Evolutionary conservation across 2,329 filamentous ascomycete species (phyloP).

Genomic region (Hypoxylon sp.): DNA sequence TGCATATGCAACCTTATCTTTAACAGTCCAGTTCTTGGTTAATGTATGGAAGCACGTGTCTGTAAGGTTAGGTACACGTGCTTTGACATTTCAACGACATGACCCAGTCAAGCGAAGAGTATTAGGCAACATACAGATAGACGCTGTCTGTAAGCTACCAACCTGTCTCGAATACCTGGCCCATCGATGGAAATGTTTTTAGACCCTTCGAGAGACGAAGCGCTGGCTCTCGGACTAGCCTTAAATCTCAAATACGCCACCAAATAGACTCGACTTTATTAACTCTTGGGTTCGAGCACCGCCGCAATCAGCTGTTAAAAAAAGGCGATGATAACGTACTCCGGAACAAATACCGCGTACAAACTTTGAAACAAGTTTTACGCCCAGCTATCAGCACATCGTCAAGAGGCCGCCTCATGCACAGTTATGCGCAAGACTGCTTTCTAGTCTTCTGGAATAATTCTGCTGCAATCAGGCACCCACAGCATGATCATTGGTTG

Average conservation of each 20-base stretch:
- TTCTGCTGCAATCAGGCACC: slow-evolving; percentile 27
- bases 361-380: neutral
- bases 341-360: too few species aligned
- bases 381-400: neutral
- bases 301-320: too few species aligned
- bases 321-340: too few species aligned
- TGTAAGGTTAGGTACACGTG: neutral
- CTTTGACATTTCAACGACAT: neutral
- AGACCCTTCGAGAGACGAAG: neutral
- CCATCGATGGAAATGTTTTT: neutral
- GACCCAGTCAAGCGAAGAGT: neutral
- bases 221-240: neutral
- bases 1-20: too few species aligned
- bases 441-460: slow-evolving; percentile 24
- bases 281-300: neutral
- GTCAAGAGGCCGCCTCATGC: neutral
- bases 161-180: neutral
- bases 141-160: neutral
- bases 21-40: neutral
- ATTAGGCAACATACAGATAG: neutral
- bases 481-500: slow-evolving; percentile 6
- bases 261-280: neutral
- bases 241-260: too few species aligned
- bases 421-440: neutral
- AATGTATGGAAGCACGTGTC: neutral